Evolutionary conservation across 148 eudicot genomes (phyloP), one percentile per base, ranked within the genome.

Genomic region (Tetragonia tetragonoides): DNA sequence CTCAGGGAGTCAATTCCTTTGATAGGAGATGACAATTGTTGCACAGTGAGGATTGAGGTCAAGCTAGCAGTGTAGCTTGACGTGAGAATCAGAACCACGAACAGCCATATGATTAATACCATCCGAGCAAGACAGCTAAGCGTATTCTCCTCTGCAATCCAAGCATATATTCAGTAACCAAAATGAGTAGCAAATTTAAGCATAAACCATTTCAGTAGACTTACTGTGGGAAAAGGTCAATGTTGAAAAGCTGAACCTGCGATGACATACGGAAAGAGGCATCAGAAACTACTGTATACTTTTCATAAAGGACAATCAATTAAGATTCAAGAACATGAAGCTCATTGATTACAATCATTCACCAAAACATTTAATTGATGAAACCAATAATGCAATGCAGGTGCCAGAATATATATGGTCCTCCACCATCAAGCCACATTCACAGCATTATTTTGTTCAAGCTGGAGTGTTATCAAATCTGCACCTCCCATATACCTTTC

Each of bases 191-290:
- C 60, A 63, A 56, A 62, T 14, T 53, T 56, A 72, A 68, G 42
- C 24, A 28, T 41, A 40, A 61, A 75, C 21, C 16, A 67, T 15
- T 23, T 42, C 37, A 66, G 49, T 67, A 77, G 72, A 87, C 99
- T 93, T 84, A 93, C 99, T 91, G 75, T 95, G 99, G 60, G 99
- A 84, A 76, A 90, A 95, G 40, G 96, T 93, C 74, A 89, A 60
- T 64, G 99, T 95, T 74, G 99, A 95, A 82, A 93, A 87, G 84
- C 98, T 93, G 85, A 95, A 95, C 99, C 98, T 95, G 98, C 84
- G 88, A 79, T 65, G 46, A 73, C 47, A 82, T 39, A 72, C 7
- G 10, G 18, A 64, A 76, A 73, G 21, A 79, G 78, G 18, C 16
- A 75, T 87, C 68, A 82, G 73, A 38, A 60, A 56, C 11, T 14